These are phyloP conservation scores for Fusarium scirpi DNA, from an alignment of 2,329 filamentous ascomycete species.

Conservation along the genomic window DNA sequence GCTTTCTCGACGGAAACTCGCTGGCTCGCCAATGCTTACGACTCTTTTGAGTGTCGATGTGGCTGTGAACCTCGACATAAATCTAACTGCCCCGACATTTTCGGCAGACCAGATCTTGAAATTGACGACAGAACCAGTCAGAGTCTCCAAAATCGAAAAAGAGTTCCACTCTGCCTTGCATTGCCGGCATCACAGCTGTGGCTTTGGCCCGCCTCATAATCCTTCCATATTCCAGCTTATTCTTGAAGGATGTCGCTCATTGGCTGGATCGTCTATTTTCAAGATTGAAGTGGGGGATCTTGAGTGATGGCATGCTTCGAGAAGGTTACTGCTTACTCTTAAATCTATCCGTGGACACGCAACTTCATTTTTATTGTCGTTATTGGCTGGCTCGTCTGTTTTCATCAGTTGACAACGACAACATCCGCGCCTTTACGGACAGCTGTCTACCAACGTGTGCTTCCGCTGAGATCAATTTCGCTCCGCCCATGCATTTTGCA, in stretches of 20 bases:
- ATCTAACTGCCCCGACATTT: background rate
- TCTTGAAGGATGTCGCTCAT: background rate
- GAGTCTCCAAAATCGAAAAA: background rate
- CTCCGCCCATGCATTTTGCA: no score
- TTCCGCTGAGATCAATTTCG: no score
- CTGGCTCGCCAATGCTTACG: conserved; percentile 40
- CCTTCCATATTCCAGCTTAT: background rate
- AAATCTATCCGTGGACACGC: background rate
- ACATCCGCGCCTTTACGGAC: background rate
- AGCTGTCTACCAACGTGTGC: background rate
- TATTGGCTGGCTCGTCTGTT: conserved; percentile 8
- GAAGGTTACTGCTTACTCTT: conserved; percentile 15
- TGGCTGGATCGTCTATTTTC: conserved; percentile 18
- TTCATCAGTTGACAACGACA: background rate
- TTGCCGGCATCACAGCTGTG: conserved; percentile 3
- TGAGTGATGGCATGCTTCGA: background rate
- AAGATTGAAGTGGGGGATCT: conserved; percentile 4
- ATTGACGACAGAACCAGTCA: conserved; percentile 26
- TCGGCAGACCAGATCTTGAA: background rate
- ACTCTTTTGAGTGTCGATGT: conserved; percentile 1
- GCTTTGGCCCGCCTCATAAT: conserved; percentile 15
- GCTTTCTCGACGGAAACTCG: conserved; percentile 5
- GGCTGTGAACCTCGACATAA: conserved; percentile 5
- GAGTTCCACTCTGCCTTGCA: background rate
- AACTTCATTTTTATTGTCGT: background rate